Percentiles rank a stretch among this genome's conserved stretches.
These are phyloP conservation scores for Pseudodiploospora longispora DNA, from an alignment of 2,329 filamentous ascomycete species.

Conservation along the genomic window DNA sequence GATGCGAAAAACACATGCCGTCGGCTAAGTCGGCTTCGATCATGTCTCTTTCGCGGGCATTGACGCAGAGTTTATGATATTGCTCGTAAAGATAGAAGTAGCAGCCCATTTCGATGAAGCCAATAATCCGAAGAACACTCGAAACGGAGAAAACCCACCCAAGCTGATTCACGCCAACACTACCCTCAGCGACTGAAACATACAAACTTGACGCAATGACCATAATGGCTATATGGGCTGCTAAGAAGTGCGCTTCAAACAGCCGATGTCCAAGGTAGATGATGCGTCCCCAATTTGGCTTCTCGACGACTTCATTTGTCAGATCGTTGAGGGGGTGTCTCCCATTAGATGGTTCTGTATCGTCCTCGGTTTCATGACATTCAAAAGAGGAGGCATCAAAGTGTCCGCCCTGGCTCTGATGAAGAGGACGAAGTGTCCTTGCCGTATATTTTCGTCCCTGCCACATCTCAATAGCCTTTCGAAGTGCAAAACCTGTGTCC, in stretches of 20 bases:
- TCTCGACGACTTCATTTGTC: conserved; percentile 40
- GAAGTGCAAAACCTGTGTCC: conserved; percentile 58
- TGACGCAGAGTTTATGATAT: conserved; percentile 56
- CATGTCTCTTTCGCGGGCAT: conserved; percentile 58
- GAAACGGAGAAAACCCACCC: conserved; percentile 53
- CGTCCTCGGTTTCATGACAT: conserved; percentile 28
- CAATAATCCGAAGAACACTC: conserved; percentile 49
- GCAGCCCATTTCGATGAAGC: conserved; percentile 54
- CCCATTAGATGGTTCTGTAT: conserved; percentile 34
- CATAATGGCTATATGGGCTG: conserved; percentile 58
- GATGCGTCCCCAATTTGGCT: conserved; percentile 47
- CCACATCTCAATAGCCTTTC: conserved; percentile 50
- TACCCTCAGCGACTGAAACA: conserved; percentile 42
- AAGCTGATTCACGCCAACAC: conserved; percentile 44
- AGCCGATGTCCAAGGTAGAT: conserved; percentile 55
- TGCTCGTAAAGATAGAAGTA: conserved; percentile 61
- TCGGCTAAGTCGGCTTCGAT: conserved; percentile 53
- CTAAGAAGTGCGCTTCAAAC: conserved; percentile 68
- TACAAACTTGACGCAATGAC: conserved; percentile 56
- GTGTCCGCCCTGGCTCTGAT: conserved; percentile 37
- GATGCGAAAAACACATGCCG: conserved; percentile 57
- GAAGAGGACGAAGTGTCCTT: conserved; percentile 47
- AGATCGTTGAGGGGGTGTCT: conserved; percentile 49
- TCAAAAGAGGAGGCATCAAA: conserved; percentile 42
- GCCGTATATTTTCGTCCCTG: conserved; percentile 48